Base-by-base conservation (phyloP, 2,329 filamentous ascomycete genomes). In the Fusarium newnesense region DNA sequence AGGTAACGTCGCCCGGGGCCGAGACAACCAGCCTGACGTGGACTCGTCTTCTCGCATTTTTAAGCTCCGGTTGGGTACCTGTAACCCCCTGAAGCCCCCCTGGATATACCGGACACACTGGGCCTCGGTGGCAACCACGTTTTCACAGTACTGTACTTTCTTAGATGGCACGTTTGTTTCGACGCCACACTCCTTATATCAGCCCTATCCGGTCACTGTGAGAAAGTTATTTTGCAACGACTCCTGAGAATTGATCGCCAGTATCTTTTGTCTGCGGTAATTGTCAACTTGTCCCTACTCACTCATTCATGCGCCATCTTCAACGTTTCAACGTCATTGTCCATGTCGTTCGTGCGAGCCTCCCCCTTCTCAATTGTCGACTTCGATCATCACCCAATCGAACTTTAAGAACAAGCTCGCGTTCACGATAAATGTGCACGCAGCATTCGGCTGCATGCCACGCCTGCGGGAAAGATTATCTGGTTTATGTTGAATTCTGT, bases 401-500 rank as follows among this genome's bases (percentile, higher is more conserved):
- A 68, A 56, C 46, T 58, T 68, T 64, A 72, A 70, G 66, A 72
- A 73, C 57, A 75, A 65, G 49, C 36, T 70, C 40, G 67, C 75
- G 66, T 67, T 83, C 75, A 77, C 76, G 78, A 79, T 89, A 88
- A 85, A 90, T 90, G 88, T 90, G 88, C 85, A 85, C 81, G 80
- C 87, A 88, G 86, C 81, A 89, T 82, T 85, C 82, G 75, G 85
- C 86, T 78, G 81, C 85, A 79, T 90, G 88, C 85, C 86, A 85
- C 83, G 88, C 87, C 77, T 90, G 88, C 84, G 84, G 87, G 83
- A 89, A 88, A 81, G 82, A 84, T 75, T 89, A 90, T 79, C 84
- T 90, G 76, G 80, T 89, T 78, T 90, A 86, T 83, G 85, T 90
- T 81, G 83, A 85, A 75, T 89, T 90, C 75, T 90, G 88, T 77